phyloP scores from a whole-genome alignment of 176 grass and related monocot species.

The Tuctoria greenei region DNA sequence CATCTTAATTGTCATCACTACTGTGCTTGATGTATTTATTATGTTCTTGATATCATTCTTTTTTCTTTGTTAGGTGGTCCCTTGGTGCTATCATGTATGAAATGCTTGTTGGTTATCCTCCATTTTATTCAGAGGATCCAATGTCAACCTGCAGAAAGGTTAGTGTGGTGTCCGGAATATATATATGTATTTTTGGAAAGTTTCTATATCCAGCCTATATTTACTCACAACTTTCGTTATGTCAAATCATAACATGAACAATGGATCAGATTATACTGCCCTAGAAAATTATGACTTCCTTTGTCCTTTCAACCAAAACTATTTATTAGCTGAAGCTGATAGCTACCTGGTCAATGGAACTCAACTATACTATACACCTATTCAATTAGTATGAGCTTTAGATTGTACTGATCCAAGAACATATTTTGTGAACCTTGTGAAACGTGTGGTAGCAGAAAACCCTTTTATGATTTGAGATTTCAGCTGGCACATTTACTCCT shows the following conservation, averaged over 20 bases:
- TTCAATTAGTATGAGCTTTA: neutral
- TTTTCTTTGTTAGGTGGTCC: constrained; percentile 73
- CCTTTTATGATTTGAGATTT: neutral
- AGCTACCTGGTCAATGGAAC: neutral
- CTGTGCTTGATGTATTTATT: constrained; percentile 35
- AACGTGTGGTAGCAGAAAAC: neutral
- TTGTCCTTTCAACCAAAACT: constrained; percentile 1
- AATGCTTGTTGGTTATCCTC: constrained; percentile 98
- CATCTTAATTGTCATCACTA: neutral
- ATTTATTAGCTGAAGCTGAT: neutral
- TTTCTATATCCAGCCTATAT: constrained; percentile 4
- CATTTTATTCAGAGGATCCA: constrained; percentile 98
- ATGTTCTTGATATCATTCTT: constrained; percentile 52
- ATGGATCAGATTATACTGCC: neutral
- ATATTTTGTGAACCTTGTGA: constrained; percentile 6
- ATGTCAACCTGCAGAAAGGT: constrained; percentile 99
- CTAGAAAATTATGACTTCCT: constrained; percentile 9
- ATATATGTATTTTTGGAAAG: neutral
- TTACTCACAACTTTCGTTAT: constrained; percentile 13
- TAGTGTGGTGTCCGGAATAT: neutral
- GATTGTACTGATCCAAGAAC: neutral
- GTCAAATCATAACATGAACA: constrained; percentile 14
- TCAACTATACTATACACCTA: neutral
- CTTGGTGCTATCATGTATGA: constrained; percentile 99
- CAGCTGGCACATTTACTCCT: neutral